Evolutionary conservation across 805 yeast genomes (phyloP).

Genomic region (Sungouiella blattae): DNA sequence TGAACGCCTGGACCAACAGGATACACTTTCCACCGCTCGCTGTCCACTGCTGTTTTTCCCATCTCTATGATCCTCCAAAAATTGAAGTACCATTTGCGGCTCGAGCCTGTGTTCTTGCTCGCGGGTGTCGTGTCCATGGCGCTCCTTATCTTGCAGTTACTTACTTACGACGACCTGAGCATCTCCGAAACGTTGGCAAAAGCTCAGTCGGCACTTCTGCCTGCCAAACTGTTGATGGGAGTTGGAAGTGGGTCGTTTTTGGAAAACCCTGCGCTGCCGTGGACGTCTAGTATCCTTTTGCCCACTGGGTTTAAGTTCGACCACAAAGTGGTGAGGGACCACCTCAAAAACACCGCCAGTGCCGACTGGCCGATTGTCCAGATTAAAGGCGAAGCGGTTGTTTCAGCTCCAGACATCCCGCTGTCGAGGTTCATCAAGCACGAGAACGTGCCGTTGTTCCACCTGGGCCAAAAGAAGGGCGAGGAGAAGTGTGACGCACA

Average conservation of each 20-base stretch:
- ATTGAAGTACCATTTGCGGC: too few species aligned
- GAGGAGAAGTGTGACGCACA: background rate
- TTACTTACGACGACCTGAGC: background rate
- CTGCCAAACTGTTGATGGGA: background rate
- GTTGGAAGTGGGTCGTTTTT: conserved; percentile 1
- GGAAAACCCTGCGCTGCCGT: background rate
- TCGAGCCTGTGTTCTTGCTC: too few species aligned
- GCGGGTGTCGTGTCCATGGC: background rate
- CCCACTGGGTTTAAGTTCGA: background rate
- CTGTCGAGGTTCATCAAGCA: background rate
- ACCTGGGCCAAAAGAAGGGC: background rate
- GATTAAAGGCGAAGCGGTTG: background rate
- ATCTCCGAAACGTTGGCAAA: background rate
- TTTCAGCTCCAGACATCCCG: background rate
- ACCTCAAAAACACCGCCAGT: background rate
- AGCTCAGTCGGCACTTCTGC: background rate
- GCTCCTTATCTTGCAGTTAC: background rate
- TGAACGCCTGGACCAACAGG: too few species aligned
- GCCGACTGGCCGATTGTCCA: background rate
- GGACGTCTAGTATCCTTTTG: background rate
- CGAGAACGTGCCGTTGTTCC: background rate
- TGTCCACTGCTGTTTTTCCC: too few species aligned
- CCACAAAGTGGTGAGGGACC: background rate
- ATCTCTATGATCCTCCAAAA: too few species aligned
- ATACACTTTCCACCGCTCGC: too few species aligned